Base-by-base conservation (phyloP, 176 grass and related monocot species). In the Panicum miliaceum region DNA sequence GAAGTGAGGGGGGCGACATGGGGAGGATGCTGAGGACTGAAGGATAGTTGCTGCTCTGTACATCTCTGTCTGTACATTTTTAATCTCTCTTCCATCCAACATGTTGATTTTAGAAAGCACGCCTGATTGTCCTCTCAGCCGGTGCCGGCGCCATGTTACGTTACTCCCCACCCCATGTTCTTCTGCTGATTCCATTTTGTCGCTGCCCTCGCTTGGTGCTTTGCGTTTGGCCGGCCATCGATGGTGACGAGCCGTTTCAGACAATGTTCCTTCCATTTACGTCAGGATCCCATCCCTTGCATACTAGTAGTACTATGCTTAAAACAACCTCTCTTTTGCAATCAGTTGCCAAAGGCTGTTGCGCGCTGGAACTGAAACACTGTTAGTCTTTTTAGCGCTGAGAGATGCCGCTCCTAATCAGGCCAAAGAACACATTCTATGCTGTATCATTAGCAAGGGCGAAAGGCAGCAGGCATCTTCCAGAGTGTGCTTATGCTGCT, bases 1-100 rank as follows among this genome's bases (percentile, higher is more conserved):
- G 27, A 12, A 45, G 64, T 14, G 7, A 73, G 7, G 23, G 25
- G 19, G 22, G 23, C 56, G 56, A 9, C 7, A 1, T 68, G 67
- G 56, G 53, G 56, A n/a, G 58, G 58, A 62, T 45, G 45, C 1
- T 10, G 6, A 25, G 27, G 47, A 54, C 23, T 69, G 69, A 64
- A 82, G 72, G 76, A 87, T 51, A 78, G 88, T 47, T 86, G 84
- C 64, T 88, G 73, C 75, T 84, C 86, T 94, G 89, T 94, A 90
- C 82, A 86, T 88, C 69, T 88, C 69, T 80, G 79, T 75, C 64
- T 93, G 89, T 97, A 90, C 91, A 97, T 93, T 91, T 87, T 91
- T 88, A 74, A 65, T 86, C 69, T 89, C 56, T 82, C 76, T 87
- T 82, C 68, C 63, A 51, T 77, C 84, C 84, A 65, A 67, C 81